These are phyloP conservation scores for Stellera chamaejasme DNA, from an alignment of 345 rosid species.

Conservation along the genomic window DNA sequence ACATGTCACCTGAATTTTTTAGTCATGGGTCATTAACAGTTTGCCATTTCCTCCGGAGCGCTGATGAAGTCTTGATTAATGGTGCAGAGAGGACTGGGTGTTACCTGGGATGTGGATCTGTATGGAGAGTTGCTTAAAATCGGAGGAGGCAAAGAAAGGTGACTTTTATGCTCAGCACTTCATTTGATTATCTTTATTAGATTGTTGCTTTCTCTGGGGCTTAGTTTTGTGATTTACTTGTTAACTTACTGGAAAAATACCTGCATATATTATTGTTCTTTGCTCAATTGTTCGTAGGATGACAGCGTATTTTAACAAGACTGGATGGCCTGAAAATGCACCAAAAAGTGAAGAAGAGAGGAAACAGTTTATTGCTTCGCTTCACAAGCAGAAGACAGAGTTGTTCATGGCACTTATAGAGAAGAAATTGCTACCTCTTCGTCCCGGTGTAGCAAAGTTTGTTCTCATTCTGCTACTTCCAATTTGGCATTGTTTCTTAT, in stretches of 20 bases:
- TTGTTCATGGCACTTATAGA: slow-evolving; percentile 89
- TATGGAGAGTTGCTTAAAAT: slow-evolving; percentile 90
- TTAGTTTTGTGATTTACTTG: not conserved
- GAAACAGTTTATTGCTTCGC: slow-evolving; percentile 78
- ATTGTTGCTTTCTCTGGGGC: too few species aligned
- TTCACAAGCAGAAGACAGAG: slow-evolving; percentile 83
- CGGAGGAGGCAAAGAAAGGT: slow-evolving; percentile 98
- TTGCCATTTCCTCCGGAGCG: not conserved
- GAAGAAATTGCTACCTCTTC: slow-evolving; percentile 79
- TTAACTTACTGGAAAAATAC: not conserved
- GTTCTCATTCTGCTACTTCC: slow-evolving; percentile 16
- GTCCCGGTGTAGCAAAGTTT: slow-evolving; percentile 89
- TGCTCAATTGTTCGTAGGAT: slow-evolving; percentile 37
- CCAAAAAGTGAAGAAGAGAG: slow-evolving; percentile 82
- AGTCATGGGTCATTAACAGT: not conserved
- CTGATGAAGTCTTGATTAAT: not conserved
- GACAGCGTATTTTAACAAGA: slow-evolving; percentile 90
- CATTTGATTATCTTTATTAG: too few species aligned
- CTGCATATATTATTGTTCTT: not conserved
- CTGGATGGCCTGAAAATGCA: slow-evolving; percentile 88
- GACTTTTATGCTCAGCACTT: not conserved
- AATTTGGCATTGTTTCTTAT: slow-evolving; percentile 1
- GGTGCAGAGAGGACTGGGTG: slow-evolving; percentile 63
- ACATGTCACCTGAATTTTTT: too few species aligned
- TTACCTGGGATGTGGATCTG: slow-evolving; percentile 88